Evolutionary conservation across 176 grass and related monocot genomes (phyloP).

Genomic region (Poa annua): DNA sequence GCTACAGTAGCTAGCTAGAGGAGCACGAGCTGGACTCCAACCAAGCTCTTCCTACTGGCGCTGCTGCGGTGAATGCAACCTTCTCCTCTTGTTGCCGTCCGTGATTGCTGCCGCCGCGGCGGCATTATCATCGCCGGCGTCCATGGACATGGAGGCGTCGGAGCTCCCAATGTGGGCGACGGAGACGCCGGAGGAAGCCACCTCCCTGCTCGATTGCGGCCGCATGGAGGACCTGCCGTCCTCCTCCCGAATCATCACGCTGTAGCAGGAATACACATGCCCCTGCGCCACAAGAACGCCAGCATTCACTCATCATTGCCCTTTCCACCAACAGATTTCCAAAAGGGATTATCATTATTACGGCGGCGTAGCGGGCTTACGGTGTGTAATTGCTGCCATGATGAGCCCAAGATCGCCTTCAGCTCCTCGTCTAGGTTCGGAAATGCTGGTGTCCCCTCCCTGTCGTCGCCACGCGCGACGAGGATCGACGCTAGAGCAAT

Average conservation of each 20-base stretch:
- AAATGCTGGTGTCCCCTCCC: conserved; percentile 30
- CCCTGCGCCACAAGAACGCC: conserved; percentile 62
- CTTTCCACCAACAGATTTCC: conserved; percentile 40
- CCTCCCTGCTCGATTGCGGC: conserved; percentile 46
- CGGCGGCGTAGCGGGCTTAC: conserved; percentile 44
- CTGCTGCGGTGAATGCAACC: conserved; percentile 54
- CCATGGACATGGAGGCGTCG: conserved; percentile 50
- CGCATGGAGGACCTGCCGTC: conserved; percentile 33
- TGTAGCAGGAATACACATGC: conserved; percentile 95
- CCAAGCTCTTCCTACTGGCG: conserved; percentile 49
- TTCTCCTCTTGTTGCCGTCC: conserved; percentile 65
- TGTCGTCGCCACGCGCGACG: conserved; percentile 21
- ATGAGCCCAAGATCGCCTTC: conserved; percentile 55
- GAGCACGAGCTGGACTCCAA: conserved; percentile 37
- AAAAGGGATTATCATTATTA: conserved; percentile 17
- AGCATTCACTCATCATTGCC: conserved; percentile 62
- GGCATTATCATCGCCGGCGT: conserved; percentile 46
- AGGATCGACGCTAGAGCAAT: conserved; percentile 76
- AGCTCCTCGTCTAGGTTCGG: conserved; percentile 58
- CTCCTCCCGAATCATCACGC: conserved; percentile 67
- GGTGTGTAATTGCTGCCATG: conserved; percentile 56
- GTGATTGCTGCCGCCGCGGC: conserved; percentile 36
- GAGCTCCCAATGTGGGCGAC: conserved; percentile 43
- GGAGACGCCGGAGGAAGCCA: conserved; percentile 53
- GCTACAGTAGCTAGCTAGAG: not conserved